Base-by-base conservation (phyloP, 2,329 filamentous ascomycete species). In the Aspergillus ustus region DNA sequence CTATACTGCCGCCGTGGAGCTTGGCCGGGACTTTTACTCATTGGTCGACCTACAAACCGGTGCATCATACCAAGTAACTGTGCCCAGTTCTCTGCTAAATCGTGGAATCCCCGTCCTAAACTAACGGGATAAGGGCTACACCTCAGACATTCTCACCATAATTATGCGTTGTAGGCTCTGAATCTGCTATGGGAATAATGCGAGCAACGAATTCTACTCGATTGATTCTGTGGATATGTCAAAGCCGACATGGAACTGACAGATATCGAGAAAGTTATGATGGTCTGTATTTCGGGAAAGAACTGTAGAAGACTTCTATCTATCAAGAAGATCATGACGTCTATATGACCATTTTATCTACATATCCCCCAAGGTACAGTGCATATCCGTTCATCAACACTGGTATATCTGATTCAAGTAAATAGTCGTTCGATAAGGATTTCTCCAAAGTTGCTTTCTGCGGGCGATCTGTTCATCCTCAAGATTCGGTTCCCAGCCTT, bases 401-500 rank as follows among this genome's bases (percentile, higher is more conserved):
- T 7, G 17, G 9, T 25, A 20, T 15, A 28, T 29, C 49, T 7
- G 19, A 43, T 7, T 6, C 28, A 59, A 22, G 17, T 40, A 34
- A 92, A 91, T 3, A 94, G 72, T 65, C 85, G 83, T 70, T 87
- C 80, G 78, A 94, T 81, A 69, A 93, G 75, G 64, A 88, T 82
- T 40, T 82, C 81, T 40, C 87, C 90, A 80, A 93, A 92, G 45
- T 80, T 77, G 7, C 88, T 83, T 68, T 86, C 83, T 2, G 89
- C 92, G 0, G 91, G 92, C 65, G 90, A 85, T 54, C 72, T 75
- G 53, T 91, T 83, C 75, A 93, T 89, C 73, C 92, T 85, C 76
- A 87, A 85, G 66, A 99, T 84, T 58, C 91, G 85, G 78, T 98
- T 99, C 6, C 93, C 93, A 70, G 86, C 88, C 66, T 80, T 82